Evolutionary conservation across 148 eudicot species (phyloP), one percentile per base, ranked within the genome.

Genomic region (Spergularia bocconei): DNA sequence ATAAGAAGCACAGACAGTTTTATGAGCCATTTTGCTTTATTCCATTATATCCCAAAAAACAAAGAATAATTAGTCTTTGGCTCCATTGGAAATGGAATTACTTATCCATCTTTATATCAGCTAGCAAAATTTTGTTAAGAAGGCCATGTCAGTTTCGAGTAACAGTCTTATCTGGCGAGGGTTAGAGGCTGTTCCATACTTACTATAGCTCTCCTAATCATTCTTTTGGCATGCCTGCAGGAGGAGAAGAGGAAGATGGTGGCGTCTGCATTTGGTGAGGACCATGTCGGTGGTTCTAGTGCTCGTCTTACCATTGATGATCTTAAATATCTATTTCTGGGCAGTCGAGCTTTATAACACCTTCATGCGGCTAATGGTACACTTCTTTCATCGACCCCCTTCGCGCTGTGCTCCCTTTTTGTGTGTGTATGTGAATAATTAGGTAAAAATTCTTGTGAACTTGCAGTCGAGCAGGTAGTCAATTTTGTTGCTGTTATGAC

Each of bases 221-320:
- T 5, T 48, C 8, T 19, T 39, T 41, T 13, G 53, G 39, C 21
- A 52, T 69, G 44, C 23, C 10, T 84, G 84, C 91, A 95, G 98
- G 98, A 95, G 58, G 98, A 95, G 63, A 95, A 92, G 85, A 88
- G 98, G 79, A 95, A 95, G 80, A 92, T 95, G 92, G 97, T 95
- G 75, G 97, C 98, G 55, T 87, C 97, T 15, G 98, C 98, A 74
- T 95, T 95, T 77, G 98, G 98, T 47, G 97, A 95, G 82, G 98
- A 92, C 72, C 88, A 74, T 64, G 85, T 88, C 20, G 96, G 97
- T 7, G 87, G 84, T 74, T 77, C 91, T 60, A 87, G 84, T 50
- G 77, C 84, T 79, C 89, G 97, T 41, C 86, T 94, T 52, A 90
- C 97, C 0, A 79, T 83, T 50, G 97, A 91, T 58, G 98, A 94